Percentiles rank a stretch among this genome's conserved stretches.
These are phyloP conservation scores for Juncus inflexus DNA, from an alignment of 176 grass and related monocot genomes.

Conservation along the genomic window DNA sequence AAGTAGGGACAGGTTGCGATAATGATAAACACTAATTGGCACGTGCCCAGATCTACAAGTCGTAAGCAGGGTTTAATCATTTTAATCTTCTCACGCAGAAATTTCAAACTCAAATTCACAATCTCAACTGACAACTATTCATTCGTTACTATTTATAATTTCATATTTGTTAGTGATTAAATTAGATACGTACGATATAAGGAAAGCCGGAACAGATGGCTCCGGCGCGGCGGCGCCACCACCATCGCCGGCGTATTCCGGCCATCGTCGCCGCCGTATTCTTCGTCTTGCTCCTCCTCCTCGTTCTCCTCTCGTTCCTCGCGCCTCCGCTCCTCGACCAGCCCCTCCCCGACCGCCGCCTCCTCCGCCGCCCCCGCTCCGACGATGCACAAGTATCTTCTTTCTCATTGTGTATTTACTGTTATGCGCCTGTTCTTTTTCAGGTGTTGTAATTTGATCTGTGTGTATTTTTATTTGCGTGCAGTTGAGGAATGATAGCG, in stretches of 20 bases:
- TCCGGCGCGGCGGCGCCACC: slow-evolving; percentile 48
- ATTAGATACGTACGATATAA: background rate
- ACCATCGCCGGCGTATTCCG: slow-evolving; percentile 38
- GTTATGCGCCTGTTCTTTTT: background rate
- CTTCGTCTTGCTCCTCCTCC: slow-evolving; percentile 54
- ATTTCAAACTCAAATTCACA: slow-evolving; percentile 1
- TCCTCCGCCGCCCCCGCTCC: slow-evolving; percentile 24
- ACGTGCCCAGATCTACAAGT: no score
- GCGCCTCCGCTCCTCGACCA: slow-evolving; percentile 63
- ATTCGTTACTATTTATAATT: slow-evolving; percentile 3
- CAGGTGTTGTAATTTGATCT: background rate
- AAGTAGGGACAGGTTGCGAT: no score
- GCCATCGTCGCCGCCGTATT: slow-evolving; percentile 31
- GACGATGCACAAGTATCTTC: slow-evolving; percentile 30
- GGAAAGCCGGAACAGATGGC: slow-evolving; percentile 37
- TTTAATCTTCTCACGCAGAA: slow-evolving; percentile 11
- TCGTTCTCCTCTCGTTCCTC: slow-evolving; percentile 51
- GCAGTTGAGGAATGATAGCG: slow-evolving; percentile 40
- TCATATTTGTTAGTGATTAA: background rate
- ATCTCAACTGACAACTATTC: slow-evolving; percentile 4
- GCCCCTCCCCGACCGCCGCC: slow-evolving; percentile 39
- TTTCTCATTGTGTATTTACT: slow-evolving; percentile 17
- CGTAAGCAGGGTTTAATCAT: no score
- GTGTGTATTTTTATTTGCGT: background rate
- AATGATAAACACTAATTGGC: no score